A percentile compares a stretch with the other conserved stretches of the same genome.
phyloP scores from a whole-genome alignment of 441 rosid genomes.

The Adansonia gregorii region DNA sequence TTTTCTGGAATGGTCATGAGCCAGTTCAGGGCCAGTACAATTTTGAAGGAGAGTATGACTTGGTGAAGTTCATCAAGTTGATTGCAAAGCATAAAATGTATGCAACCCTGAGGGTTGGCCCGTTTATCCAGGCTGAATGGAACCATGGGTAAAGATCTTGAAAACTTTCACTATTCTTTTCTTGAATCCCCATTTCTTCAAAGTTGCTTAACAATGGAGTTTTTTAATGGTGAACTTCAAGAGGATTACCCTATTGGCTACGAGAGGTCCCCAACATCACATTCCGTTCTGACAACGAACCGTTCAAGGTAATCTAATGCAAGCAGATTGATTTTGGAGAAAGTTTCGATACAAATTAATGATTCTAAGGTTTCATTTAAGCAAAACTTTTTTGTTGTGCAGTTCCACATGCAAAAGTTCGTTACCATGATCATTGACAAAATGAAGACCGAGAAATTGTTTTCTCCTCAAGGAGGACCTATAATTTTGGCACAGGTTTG shows the following conservation, averaged over 20 bases:
- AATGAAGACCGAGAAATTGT: slow-evolving; percentile 69
- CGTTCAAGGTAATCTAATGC: slow-evolving; percentile 59
- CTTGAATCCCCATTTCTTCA: background rate
- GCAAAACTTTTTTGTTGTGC: background rate
- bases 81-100: slow-evolving; percentile 59
- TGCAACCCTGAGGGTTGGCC: slow-evolving; percentile 77
- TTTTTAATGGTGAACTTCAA: slow-evolving; percentile 22
- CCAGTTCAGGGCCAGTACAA: slow-evolving; percentile 74
- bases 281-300: slow-evolving; percentile 74
- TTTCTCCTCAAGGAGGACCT: slow-evolving; percentile 92
- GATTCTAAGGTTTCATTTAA: background rate
- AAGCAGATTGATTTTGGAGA: background rate
- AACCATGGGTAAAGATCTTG: slow-evolving; percentile 71
- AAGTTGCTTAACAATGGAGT: background rate
- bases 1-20: slow-evolving; percentile 88
- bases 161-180: too few species aligned
- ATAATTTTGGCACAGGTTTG: slow-evolving; percentile 80
- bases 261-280: slow-evolving; percentile 74
- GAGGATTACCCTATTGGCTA: slow-evolving; percentile 94
- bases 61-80: slow-evolving; percentile 76
- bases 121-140: slow-evolving; percentile 98
- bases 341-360: background rate
- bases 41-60: slow-evolving; percentile 73
- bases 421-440: slow-evolving; percentile 56
- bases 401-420: slow-evolving; percentile 59